These are phyloP conservation scores for Dictyostelium purpureum DNA, from an alignment of 78 protist species.

Conservation along the genomic window DNA sequence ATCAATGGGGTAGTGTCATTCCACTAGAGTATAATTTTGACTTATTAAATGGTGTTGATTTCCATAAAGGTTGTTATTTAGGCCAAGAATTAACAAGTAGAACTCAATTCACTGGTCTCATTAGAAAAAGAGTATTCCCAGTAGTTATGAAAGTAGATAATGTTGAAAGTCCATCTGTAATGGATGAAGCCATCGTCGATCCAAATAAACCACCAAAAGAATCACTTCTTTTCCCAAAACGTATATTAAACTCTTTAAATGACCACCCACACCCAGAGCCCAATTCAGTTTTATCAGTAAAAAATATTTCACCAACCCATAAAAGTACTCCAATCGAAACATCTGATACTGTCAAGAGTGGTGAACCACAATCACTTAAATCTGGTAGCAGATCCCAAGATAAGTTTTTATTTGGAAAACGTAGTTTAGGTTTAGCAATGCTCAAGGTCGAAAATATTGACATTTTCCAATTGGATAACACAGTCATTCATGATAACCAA, in stretches of 20 bases:
- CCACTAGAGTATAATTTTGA: conserved; percentile 88
- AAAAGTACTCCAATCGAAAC: background rate
- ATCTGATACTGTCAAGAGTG: background rate
- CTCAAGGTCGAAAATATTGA: conserved; percentile 47
- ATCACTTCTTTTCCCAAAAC: conserved; percentile 1
- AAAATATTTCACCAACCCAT: conserved; percentile 19
- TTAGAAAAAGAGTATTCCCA: conserved; percentile 85
- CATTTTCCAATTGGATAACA: conserved; percentile 1
- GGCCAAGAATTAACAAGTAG: conserved; percentile 90
- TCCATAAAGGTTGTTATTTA: conserved; percentile 90
- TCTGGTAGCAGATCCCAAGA: conserved; percentile 15
- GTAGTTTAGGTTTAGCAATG: conserved; percentile 59
- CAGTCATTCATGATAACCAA: conserved; percentile 22
- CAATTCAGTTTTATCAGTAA: conserved; percentile 4
- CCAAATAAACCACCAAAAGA: conserved; percentile 23
- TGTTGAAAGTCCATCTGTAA: background rate
- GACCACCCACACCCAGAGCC: background rate
- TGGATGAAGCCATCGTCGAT: conserved; percentile 27
- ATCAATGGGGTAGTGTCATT: conserved; percentile 3
- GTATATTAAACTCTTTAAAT: conserved; percentile 13
- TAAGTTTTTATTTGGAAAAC: conserved; percentile 16
- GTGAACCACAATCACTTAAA: background rate
- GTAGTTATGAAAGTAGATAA: conserved; percentile 54
- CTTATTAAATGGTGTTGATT: conserved; percentile 78
- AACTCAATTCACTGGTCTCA: conserved; percentile 82